Evolutionary conservation across 192 early-diverging fungal species (phyloP).

Genomic region (Entrophospora sp.): DNA sequence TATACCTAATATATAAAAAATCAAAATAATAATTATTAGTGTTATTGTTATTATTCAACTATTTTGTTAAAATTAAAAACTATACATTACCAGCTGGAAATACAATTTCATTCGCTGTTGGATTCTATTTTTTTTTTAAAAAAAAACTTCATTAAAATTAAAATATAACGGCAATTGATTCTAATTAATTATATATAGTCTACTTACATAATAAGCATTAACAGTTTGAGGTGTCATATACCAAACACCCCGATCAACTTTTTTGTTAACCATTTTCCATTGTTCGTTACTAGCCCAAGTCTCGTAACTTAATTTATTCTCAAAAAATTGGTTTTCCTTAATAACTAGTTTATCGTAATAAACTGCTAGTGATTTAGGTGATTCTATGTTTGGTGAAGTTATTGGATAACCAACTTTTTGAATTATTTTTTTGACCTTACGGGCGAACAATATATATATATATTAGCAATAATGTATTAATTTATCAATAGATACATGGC

Average conservation of each 20-base stretch:
- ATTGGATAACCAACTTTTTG: slow-evolving; percentile 58
- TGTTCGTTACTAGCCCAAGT: slow-evolving; percentile 28
- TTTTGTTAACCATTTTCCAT: slow-evolving; percentile 23
- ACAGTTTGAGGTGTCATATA: slow-evolving; percentile 49
- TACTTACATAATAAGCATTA: slow-evolving; percentile 42
- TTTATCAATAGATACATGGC: too few relatives aligned
- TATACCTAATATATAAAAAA: slow-evolving; percentile 24
- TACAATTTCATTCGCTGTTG: slow-evolving; percentile 42
- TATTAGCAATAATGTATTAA: too few relatives aligned
- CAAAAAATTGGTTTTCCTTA: slow-evolving; percentile 42
- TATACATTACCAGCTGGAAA: slow-evolving; percentile 36
- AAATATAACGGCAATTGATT: background rate
- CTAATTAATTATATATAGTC: background rate
- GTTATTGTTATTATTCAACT: background rate
- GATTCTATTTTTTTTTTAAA: slow-evolving; percentile 16
- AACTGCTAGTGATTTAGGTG: slow-evolving; percentile 31
- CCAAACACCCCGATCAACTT: slow-evolving; percentile 43
- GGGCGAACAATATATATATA: too few relatives aligned
- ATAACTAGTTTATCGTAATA: slow-evolving; percentile 48
- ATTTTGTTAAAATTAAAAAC: background rate
- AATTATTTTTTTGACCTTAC: slow-evolving; percentile 43
- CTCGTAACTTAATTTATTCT: slow-evolving; percentile 44
- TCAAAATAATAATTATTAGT: background rate
- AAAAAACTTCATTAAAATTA: background rate
- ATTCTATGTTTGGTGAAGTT: slow-evolving; percentile 46